phyloP scores from a whole-genome alignment of 352 stramenopile genomes.

The Pythium diclinum region DNA sequence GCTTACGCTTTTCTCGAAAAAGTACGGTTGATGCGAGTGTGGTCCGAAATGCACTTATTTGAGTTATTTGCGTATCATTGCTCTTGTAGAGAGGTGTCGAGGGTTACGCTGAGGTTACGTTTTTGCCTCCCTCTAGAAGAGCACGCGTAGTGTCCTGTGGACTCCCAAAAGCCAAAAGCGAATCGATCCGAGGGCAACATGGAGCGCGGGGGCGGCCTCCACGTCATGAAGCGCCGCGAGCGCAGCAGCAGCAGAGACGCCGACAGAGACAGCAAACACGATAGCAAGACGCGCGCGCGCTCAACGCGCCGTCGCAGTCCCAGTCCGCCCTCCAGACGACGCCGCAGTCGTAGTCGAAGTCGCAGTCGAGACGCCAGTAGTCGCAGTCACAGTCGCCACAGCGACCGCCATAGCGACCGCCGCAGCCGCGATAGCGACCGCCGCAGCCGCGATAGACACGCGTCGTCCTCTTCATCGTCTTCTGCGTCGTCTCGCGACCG shows the following conservation, averaged over 20 bases:
- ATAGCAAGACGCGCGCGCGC: background rate
- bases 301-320: conserved; percentile 5
- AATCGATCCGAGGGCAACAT: conserved; percentile 9
- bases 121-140: conserved; percentile 3
- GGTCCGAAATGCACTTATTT: background rate
- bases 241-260: conserved; percentile 1
- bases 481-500: conserved; percentile 1
- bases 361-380: conserved; percentile 13
- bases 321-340: too few species aligned
- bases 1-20: background rate
- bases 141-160: background rate
- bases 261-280: conserved; percentile 1
- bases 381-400: background rate
- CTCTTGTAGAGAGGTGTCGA: background rate
- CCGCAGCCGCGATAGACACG: background rate
- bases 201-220: conserved; percentile 25
- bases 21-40: background rate
- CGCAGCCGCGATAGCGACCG: background rate
- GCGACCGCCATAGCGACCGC: background rate
- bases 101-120: background rate
- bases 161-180: background rate
- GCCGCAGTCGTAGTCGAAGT: conserved; percentile 16
- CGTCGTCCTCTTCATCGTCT: conserved; percentile 9
- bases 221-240: conserved; percentile 31
- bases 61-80: background rate